Evolutionary conservation across 1,284 basidiomycete genomes (phyloP).

Genomic region (Cryptococcus sp.): DNA sequence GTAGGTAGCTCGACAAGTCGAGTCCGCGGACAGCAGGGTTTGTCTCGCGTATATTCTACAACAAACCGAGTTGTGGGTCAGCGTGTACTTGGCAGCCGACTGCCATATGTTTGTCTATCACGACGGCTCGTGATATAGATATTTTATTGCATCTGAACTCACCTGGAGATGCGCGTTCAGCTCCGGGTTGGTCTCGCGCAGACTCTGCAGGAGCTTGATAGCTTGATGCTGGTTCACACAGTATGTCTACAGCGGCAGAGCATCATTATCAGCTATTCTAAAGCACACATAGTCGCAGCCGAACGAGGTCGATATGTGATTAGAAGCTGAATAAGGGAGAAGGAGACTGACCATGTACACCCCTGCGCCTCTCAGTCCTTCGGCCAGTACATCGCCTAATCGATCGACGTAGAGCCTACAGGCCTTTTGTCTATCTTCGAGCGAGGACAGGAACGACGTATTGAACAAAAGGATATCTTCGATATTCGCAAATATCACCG

Average conservation of each 20-base stretch:
- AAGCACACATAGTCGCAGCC: too few species aligned
- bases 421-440: conserved; percentile 87
- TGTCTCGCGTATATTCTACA: conserved; percentile 47
- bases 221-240: conserved; percentile 86
- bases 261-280: conserved; percentile 11
- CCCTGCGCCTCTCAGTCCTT: conserved; percentile 71
- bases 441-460: conserved; percentile 78
- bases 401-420: conserved; percentile 84
- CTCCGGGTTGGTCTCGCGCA: conserved; percentile 67
- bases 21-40: conserved; percentile 76
- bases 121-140: too few species aligned
- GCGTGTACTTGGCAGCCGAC: neutral
- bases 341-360: conserved; percentile 67
- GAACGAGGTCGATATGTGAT: too few species aligned
- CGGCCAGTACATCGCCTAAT: conserved; percentile 80
- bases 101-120: too few species aligned
- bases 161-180: conserved; percentile 71
- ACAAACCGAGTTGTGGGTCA: neutral
- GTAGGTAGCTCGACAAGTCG: conserved; percentile 85
- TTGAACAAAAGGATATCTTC: conserved; percentile 87
- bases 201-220: conserved; percentile 72
- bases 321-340: too few species aligned
- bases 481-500: conserved; percentile 87
- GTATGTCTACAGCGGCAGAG: conserved; percentile 64
- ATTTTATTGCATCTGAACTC: conserved; percentile 5